These are phyloP conservation scores for Phytophthora palmivora DNA, from an alignment of 352 stramenopile species.

Conservation along the genomic window DNA sequence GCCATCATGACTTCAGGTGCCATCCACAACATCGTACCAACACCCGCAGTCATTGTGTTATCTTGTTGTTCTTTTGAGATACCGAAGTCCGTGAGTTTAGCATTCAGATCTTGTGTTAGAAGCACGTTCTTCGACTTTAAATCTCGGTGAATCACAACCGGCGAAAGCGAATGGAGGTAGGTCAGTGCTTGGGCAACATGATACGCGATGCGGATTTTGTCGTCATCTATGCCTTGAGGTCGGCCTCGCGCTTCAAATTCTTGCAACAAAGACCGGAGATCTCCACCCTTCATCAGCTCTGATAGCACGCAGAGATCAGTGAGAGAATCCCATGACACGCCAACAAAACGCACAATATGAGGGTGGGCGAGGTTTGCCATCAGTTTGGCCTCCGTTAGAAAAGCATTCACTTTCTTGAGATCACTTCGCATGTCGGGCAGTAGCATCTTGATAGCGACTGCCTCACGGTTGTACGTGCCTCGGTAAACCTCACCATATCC, in stretches of 20 bases:
- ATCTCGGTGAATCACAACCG: conserved; percentile 43
- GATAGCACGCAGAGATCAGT: conserved; percentile 39
- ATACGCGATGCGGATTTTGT: conserved; percentile 39
- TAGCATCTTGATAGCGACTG: conserved; percentile 53
- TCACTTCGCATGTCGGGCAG: conserved; percentile 24
- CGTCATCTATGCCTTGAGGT: conserved; percentile 23
- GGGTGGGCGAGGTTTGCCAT: conserved; percentile 52
- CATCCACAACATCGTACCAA: conserved; percentile 48
- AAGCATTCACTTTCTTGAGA: conserved; percentile 47
- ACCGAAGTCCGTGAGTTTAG: conserved; percentile 56
- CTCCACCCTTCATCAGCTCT: conserved; percentile 47
- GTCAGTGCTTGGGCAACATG: conserved; percentile 40
- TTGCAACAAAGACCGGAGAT: conserved; percentile 35
- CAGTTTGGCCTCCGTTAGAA: conserved; percentile 50
- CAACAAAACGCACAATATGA: conserved; percentile 58
- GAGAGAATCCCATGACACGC: conserved; percentile 46
- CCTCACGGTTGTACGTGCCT: conserved; percentile 41
- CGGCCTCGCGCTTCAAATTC: conserved; percentile 12
- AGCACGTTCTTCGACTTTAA: conserved; percentile 58
- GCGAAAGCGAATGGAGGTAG: conserved; percentile 15
- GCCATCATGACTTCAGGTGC: conserved; percentile 47
- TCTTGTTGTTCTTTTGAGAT: conserved; percentile 23
- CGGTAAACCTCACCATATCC: conserved; percentile 50
- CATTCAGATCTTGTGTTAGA: conserved; percentile 22
- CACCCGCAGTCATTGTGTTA: conserved; percentile 41